phyloP scores from a whole-genome alignment of 2,329 filamentous ascomycete species.

The Colletotrichum caudatum region DNA sequence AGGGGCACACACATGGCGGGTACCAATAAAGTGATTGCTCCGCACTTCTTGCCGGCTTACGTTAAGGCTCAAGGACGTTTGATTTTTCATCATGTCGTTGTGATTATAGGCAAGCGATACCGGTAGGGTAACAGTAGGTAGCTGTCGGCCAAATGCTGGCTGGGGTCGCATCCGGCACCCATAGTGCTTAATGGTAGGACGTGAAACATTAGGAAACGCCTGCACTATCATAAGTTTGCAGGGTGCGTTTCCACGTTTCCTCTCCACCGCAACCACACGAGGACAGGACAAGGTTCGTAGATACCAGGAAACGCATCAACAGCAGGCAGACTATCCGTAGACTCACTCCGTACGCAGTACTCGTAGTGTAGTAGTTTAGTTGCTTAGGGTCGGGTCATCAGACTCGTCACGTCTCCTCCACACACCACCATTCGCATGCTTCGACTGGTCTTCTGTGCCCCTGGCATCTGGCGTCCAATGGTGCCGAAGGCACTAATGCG shows the following conservation, averaged over 20 bases:
- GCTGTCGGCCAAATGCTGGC: constrained; percentile 12
- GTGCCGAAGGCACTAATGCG: constrained; percentile 28
- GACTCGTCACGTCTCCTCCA: constrained; percentile 15
- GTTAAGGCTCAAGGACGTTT: constrained; percentile 18
- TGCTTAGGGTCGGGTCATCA: constrained; percentile 5
- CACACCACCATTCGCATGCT: constrained; percentile 38
- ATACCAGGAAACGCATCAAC: constrained; percentile 4
- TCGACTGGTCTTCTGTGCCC: constrained; percentile 32
- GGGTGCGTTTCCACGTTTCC: constrained; percentile 25
- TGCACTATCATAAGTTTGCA: constrained; percentile 17
- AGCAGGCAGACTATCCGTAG: no score
- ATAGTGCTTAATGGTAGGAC: constrained; percentile 25
- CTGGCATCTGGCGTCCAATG: constrained; percentile 28
- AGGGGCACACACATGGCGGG: constrained; percentile 18
- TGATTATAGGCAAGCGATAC: constrained; percentile 12
- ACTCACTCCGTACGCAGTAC: no score
- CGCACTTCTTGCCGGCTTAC: constrained; percentile 18
- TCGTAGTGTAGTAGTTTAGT: neutral
- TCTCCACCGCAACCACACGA: neutral
- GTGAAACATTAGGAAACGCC: constrained; percentile 37
- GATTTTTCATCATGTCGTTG: constrained; percentile 9
- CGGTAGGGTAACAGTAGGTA: no score
- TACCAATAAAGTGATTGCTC: constrained; percentile 34
- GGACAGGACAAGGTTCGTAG: constrained; percentile 27
- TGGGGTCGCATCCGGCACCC: constrained; percentile 20